Evolutionary conservation across 2,329 filamentous ascomycete genomes (phyloP), one percentile per base, ranked within the genome.

Genomic region (Coniochaeta hoffmannii): DNA sequence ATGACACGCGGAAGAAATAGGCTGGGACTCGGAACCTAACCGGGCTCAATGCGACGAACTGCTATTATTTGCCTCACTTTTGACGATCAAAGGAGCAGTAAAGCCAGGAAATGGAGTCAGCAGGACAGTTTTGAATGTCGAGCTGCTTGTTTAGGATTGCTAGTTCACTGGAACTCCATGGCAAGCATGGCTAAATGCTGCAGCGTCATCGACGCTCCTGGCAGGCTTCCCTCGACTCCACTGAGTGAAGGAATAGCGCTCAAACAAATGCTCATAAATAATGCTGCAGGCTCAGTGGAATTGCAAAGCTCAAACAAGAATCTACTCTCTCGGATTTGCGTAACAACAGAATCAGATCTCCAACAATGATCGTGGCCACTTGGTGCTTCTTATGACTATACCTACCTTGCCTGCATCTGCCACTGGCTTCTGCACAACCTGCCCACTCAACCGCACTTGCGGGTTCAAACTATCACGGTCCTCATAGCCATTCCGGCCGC

Each of bases 11-110:
- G 41, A 46, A 46, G 41, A 46, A 46, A 46, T n/a, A 46, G 41
- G 41, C 41, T 46, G 41, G 22, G 19, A 28, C 19, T 32, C 41
- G 41, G 41, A 28, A 46, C 41, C 5, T 8, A 41, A 12, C 4
- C 10, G 22, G 41, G 19, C 41, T 46, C 19, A 22, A 46, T 28
- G 24, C 22, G 19, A 46, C 41, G 12, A 26, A 46, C 41, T 24
- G 41, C 41, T 22, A 46, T 28, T 46, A 46, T 46, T 46, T 46
- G 41, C 41, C 41, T 46, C 41, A 46, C 41, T 46, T 32, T 28
- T 28, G 41, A 46, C 15, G 15, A n/a, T 26, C 41, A 46, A 12
- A 28, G 11, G 22, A 22, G 24, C 41, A 15, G 41, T 19, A 28
- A 44, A 28, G 41, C 11, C 41, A 15, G 41, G 6, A 28, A 44